Base-by-base conservation (phyloP, 2,329 filamentous ascomycete genomes). In the Podosphaera aphanis region DNA sequence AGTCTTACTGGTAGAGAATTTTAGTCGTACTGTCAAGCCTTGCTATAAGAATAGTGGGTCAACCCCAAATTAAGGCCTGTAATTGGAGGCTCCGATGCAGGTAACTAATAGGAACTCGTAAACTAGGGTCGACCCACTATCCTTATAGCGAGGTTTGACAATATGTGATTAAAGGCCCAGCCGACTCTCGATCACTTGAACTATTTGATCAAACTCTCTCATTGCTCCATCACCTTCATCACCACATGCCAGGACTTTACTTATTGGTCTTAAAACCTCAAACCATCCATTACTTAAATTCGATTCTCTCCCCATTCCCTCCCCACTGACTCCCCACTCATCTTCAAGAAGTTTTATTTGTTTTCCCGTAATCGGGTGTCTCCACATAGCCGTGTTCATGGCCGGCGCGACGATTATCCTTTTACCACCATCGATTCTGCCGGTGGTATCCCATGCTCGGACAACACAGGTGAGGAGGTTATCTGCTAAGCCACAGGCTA, bases 301-400 rank as follows among this genome's bases (percentile, higher is more conserved):
- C 90, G 46, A 82, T 5, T 74, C 76, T 80, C 82, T 90, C 46
- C 83, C 77, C 37, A 79, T 43, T 11, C 21, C 42, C 66, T 15
- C 60, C 39, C 79, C 70, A 37, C 38, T 47, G 41, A 69, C 59
- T 5, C 77, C 78, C 84, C 85, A 93, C 48, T 85, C 80, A 42
- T 79, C 70, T 50, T 77, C 70, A 41, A 94, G 63, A 0, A 80
- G 65, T 36, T 64, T 64, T 33, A 93, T 62, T 51, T 93, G 83
- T 50, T 71, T 74, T 43, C 63, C 68, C 1, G 86, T 93, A 40
- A 93, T 65, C 1, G 85, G 86, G 58, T 94, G 84, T 46, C 69
- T 66, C 79, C 82, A 93, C 86, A 93, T 86, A 93, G 78, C 76
- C 18, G 75, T 84, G 60, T 94, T 93, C 83, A 93, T 93, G 25